These are phyloP conservation scores for Ophiostoma montium DNA, from an alignment of 2,329 filamentous ascomycete species.

Conservation along the genomic window DNA sequence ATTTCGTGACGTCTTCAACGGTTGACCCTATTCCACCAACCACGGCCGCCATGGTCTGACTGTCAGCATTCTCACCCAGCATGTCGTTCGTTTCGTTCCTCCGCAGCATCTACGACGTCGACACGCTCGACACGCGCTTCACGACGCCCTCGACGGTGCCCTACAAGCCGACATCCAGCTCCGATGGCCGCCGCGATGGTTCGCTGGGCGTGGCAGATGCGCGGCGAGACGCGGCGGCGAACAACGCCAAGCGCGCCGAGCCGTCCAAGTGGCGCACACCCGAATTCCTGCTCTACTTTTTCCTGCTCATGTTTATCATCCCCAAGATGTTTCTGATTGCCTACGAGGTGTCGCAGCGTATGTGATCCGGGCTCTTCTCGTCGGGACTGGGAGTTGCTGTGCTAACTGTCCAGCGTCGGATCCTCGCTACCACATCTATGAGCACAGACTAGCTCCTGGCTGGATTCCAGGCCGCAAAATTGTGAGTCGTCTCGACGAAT, in stretches of 20 bases:
- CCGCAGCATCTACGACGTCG: slow-evolving; percentile 35
- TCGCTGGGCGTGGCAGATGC: slow-evolving; percentile 18
- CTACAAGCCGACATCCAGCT: slow-evolving; percentile 40
- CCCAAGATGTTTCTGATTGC: slow-evolving; percentile 87
- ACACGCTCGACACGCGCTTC: slow-evolving; percentile 33
- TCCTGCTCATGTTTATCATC: slow-evolving; percentile 50
- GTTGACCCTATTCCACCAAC: no score
- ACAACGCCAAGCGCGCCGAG: slow-evolving; percentile 26
- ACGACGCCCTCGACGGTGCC: slow-evolving; percentile 54
- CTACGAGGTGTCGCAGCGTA: slow-evolving; percentile 73
- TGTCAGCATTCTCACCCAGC: background rate
- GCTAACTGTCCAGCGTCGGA: slow-evolving; percentile 47
- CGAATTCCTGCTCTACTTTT: slow-evolving; percentile 74
- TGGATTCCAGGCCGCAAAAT: slow-evolving; percentile 92
- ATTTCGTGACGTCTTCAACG: slow-evolving; percentile 1
- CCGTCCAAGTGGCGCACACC: slow-evolving; percentile 70
- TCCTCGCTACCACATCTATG: slow-evolving; percentile 64
- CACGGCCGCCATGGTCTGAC: slow-evolving; percentile 4
- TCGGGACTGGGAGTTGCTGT: no score
- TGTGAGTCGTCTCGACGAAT: slow-evolving; percentile 30
- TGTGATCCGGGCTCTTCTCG: no score
- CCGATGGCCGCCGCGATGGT: slow-evolving; percentile 18
- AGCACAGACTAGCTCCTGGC: slow-evolving; percentile 56
- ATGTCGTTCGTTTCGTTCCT: slow-evolving; percentile 30
- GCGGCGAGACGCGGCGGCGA: slow-evolving; percentile 5